Evolutionary conservation across 805 yeast genomes (phyloP), one percentile per base, ranked within the genome.

Genomic region (Nakazawaea populi): DNA sequence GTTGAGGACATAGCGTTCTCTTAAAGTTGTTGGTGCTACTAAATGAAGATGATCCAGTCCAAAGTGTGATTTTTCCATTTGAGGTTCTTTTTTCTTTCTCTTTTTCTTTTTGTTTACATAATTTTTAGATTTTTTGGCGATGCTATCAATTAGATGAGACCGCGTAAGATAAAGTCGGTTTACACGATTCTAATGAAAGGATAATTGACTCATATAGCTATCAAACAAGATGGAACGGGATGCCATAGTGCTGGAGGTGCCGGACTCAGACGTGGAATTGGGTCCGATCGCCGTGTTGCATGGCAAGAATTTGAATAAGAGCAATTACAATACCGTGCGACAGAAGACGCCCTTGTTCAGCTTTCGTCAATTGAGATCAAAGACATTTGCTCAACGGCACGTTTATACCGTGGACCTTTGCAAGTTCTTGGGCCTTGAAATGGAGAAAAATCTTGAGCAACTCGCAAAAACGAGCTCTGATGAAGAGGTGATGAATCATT

Each of bases 401-500:
- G 65, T 65, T 8, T 68, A 62, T 48, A 66, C 70, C 0, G 63
- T 64, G 1, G 66, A 66, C 52, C 57, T 69, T 1, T 66, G 71
- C 0, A 66, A 60, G 28, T 66, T 63, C 47, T 52, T 69, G 27
- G 57, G 56, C 27, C 51, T 69, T 8, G 59, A 68, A 4, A 38
- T 64, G 1, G 56, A 56, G 35, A 29, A 53, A 1, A 58, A 64
- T 8, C 51, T 69, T 28, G 65, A 67, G 34, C n/a, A 38, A 14
- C 44, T 58, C 1, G 56, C 63, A 1, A 53, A 51, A 14, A 45
- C 29, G 1, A 65, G 63, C 0, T 44, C 66, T 0, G 70, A 64
- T 41, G 58, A 56, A 2, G 55, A 59, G 32, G 66, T 69, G 4
- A 43, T 60, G 12, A 47, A 56, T 39, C 56, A 62, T 62, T 53